A percentile compares a stretch with the other conserved stretches of the same genome.
Evolutionary conservation across 2,329 filamentous ascomycete genomes (phyloP).

Genomic region (Colletotrichum destructivum): DNA sequence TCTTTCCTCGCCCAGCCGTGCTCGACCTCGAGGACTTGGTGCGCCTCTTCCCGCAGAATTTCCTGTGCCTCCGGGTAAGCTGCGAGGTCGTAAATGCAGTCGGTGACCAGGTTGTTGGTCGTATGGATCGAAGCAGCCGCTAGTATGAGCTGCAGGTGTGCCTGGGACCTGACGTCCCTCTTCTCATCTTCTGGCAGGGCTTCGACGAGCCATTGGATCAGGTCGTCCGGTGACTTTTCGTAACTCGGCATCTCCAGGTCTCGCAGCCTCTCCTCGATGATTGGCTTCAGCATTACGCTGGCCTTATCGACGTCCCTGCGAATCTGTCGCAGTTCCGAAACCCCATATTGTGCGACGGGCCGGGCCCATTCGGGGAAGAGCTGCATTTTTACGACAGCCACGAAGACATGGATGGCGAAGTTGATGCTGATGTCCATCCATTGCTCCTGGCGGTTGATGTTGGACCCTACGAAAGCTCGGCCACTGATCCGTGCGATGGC

Average conservation of each 20-base stretch:
- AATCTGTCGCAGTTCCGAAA: constrained; percentile 63
- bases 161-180: constrained; percentile 55
- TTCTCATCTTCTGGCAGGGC: constrained; percentile 57
- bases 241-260: constrained; percentile 56
- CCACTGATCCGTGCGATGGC: constrained; percentile 69
- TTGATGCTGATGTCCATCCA: constrained; percentile 69
- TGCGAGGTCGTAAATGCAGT: constrained; percentile 66
- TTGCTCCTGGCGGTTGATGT: constrained; percentile 65
- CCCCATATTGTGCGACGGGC: constrained; percentile 61
- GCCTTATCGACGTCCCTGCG: constrained; percentile 59
- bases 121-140: constrained; percentile 63
- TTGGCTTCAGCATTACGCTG: constrained; percentile 59
- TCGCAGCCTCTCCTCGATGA: constrained; percentile 62
- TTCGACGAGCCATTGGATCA: constrained; percentile 63
- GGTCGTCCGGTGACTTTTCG: constrained; percentile 57
- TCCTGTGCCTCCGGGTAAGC: constrained; percentile 63
- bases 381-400: constrained; percentile 65
- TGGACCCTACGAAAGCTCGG: constrained; percentile 66
- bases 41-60: constrained; percentile 64
- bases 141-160: constrained; percentile 61
- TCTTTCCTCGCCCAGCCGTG: constrained; percentile 60
- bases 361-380: constrained; percentile 67
- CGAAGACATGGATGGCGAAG: constrained; percentile 65
- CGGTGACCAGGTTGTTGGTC: constrained; percentile 61
- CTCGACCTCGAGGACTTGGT: constrained; percentile 57